A percentile compares a stretch with the other conserved stretches of the same genome.
Evolutionary conservation across 257 asterid species (phyloP).

Genomic region (Fraxinus cuspidata): DNA sequence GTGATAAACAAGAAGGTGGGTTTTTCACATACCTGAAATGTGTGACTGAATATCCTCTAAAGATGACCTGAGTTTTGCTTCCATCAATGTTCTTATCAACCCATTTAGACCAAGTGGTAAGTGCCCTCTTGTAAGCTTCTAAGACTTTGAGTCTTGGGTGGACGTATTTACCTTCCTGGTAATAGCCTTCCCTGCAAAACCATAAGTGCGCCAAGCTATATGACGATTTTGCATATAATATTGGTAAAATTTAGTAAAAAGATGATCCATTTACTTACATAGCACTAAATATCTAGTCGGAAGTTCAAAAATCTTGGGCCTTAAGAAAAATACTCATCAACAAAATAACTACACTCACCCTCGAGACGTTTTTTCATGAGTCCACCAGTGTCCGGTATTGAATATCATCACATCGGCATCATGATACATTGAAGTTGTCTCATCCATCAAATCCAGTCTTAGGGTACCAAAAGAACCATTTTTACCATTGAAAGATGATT

Average conservation of each 20-base stretch:
- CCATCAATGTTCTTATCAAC: constrained; percentile 64
- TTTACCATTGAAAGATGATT: constrained; percentile 52
- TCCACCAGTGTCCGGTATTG: constrained; percentile 99
- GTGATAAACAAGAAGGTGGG: constrained; percentile 4
- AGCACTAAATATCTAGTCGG: background rate
- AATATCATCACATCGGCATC: constrained; percentile 88
- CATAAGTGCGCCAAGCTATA: background rate
- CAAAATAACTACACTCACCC: constrained; percentile 55
- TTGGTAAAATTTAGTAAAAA: background rate
- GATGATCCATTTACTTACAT: background rate
- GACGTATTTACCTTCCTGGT: constrained; percentile 87
- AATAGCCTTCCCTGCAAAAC: constrained; percentile 73
- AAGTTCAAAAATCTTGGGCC: background rate
- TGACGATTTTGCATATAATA: background rate
- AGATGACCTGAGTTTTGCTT: constrained; percentile 61
- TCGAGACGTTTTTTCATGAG: constrained; percentile 91
- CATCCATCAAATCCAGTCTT: constrained; percentile 85
- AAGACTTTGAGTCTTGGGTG: constrained; percentile 73
- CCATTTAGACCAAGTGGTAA: constrained; percentile 84
- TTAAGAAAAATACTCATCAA: background rate
- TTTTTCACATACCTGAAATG: constrained; percentile 74
- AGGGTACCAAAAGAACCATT: constrained; percentile 77
- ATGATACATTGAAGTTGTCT: constrained; percentile 71
- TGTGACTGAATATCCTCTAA: constrained; percentile 84
- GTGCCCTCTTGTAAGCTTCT: constrained; percentile 86